Evolutionary conservation across 2,329 filamentous ascomycete species (phyloP), one percentile per base, ranked within the genome.

Genomic region (Stemphylium beticola): DNA sequence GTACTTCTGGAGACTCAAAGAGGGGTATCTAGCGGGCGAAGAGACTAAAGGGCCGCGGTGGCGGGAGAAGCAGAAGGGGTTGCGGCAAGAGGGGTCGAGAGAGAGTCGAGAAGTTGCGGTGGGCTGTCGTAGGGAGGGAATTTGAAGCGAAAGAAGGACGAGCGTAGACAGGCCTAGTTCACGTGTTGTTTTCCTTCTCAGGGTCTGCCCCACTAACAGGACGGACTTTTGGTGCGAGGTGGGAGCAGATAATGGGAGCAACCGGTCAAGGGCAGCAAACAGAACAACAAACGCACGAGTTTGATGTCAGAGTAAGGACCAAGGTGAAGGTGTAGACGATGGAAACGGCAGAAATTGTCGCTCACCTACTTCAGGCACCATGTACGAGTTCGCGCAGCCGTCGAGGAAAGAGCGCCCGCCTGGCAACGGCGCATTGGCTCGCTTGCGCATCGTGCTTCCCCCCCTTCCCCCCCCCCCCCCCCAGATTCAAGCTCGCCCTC

Each of bases 61-160:
- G 63, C 61, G 57, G 55, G 53, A 55, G 52, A 47, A 36, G 57
- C 42, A 46, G 49, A 46, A 57, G 53, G 49, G 73, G 58, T 37
- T 56, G 58, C 56, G 57, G 61, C 57, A 55, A 58, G 50, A 55
- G 55, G 44, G 31, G 7, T 48, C n/a, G n/a, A 20, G 61, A 52
- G 47, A 57, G 43, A 53, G 44, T 53, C 39, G 66, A 45, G 59
- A 61, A 70, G 72, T 68, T 71, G 71, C 62, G 65, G 72, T 71
- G 69, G 69, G 64, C 63, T 12, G 60, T 61, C 54, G 65, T 68
- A 67, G 61, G 66, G 68, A 69, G 69, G 70, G 66, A 74, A 65
- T 69, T 72, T 71, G 70, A 71, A 72, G 71, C 70, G 68, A 72
- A 68, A 67, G 67, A 53, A 67, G 65, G 68, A 71, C 66, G 67